Percentiles rank a stretch among this genome's conserved stretches.
phyloP scores from a whole-genome alignment of 1,284 basidiomycete genomes.

The Ceratobasidium sp. region DNA sequence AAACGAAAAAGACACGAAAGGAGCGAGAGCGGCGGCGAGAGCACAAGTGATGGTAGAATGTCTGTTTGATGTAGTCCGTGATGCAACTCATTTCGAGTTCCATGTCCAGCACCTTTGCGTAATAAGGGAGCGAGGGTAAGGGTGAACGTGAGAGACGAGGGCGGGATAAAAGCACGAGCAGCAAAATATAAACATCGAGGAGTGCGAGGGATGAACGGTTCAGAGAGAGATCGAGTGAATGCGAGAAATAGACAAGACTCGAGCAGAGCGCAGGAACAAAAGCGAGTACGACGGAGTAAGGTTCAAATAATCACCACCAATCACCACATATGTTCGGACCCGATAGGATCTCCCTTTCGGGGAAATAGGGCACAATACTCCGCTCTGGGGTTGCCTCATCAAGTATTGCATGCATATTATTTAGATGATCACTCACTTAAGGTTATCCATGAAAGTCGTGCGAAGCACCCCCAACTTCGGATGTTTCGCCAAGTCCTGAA shows the following conservation, averaged over 20 bases:
- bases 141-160: neutral
- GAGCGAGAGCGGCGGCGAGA: neutral
- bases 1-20: neutral
- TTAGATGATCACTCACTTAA: neutral
- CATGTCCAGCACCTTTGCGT: no score
- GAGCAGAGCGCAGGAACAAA: neutral
- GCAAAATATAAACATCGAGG: constrained; percentile 1
- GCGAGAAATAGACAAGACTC: neutral
- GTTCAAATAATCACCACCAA: neutral
- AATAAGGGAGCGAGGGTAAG: neutral
- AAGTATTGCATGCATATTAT: neutral
- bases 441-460: neutral
- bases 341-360: neutral
- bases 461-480: neutral
- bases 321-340: neutral
- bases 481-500: neutral
- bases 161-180: neutral
- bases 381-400: neutral
- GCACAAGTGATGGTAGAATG: neutral
- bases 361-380: neutral
- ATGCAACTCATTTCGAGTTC: no score
- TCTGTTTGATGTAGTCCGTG: neutral
- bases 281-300: neutral
- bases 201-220: neutral
- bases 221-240: neutral